A percentile compares a stretch with the other conserved stretches of the same genome.
These are phyloP conservation scores for Pseudopediastrum boryanum DNA, from an alignment of 139 green algal species.

Conservation along the genomic window DNA sequence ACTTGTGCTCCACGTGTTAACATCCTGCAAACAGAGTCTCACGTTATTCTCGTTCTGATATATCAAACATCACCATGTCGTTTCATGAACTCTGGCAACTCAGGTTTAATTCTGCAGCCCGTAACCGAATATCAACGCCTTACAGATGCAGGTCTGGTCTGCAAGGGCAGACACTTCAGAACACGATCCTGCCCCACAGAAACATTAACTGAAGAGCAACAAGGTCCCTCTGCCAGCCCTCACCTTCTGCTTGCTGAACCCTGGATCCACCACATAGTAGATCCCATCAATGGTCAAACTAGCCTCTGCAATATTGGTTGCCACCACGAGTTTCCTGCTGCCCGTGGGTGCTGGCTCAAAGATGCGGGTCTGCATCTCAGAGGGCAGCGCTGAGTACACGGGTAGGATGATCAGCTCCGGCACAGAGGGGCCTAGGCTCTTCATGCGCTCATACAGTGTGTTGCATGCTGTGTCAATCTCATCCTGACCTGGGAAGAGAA, in stretches of 20 bases:
- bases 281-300: slow-evolving; percentile 99
- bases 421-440: slow-evolving; percentile 85
- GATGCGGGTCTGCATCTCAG: slow-evolving; percentile 87
- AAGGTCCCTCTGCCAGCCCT: neutral
- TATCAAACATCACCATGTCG: no score
- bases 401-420: slow-evolving; percentile 96
- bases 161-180: no score
- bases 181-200: neutral
- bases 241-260: slow-evolving; percentile 82
- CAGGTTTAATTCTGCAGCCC: no score
- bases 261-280: slow-evolving; percentile 95
- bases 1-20: no score
- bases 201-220: neutral
- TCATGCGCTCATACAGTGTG: slow-evolving; percentile 95
- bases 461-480: slow-evolving; percentile 95
- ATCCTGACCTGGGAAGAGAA: slow-evolving; percentile 80
- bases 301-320: slow-evolving; percentile 99
- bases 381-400: slow-evolving; percentile 78
- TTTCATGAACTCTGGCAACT: no score
- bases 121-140: no score
- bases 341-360: slow-evolving; percentile 93
- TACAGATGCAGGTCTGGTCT: no score
- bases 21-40: no score
- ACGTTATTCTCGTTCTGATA: no score
- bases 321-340: slow-evolving; percentile 93